phyloP scores from a whole-genome alignment of 108 stramenopile genomes.

The Skeletonema menzelii region DNA sequence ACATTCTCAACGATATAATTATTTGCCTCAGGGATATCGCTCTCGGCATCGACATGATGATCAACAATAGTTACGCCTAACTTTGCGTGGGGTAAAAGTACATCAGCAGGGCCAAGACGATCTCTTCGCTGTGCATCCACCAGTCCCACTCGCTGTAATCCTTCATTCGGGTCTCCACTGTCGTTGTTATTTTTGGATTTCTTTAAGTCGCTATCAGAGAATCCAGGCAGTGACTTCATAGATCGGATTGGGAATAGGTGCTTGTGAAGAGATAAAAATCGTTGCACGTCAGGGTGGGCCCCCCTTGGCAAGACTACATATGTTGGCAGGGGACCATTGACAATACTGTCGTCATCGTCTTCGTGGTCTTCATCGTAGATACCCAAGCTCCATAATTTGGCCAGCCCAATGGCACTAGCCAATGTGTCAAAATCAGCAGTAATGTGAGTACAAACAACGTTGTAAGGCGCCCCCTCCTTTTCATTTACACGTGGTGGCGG shows the following conservation, averaged over 20 bases:
- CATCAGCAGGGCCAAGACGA: slow-evolving; percentile 84
- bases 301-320: slow-evolving; percentile 94
- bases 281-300: slow-evolving; percentile 89
- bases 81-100: slow-evolving; percentile 73
- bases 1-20: slow-evolving; percentile 89
- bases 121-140: slow-evolving; percentile 91
- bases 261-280: slow-evolving; percentile 89
- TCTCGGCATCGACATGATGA: slow-evolving; percentile 90
- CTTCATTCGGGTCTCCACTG: slow-evolving; percentile 34
- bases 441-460: slow-evolving; percentile 88
- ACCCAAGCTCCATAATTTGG: slow-evolving; percentile 73
- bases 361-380: slow-evolving; percentile 28
- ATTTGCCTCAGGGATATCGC: slow-evolving; percentile 79
- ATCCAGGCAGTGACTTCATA: slow-evolving; percentile 67
- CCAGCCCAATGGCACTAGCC: slow-evolving; percentile 80
- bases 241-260: slow-evolving; percentile 90
- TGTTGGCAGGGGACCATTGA: slow-evolving; percentile 63
- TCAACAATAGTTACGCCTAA: slow-evolving; percentile 83
- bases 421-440: slow-evolving; percentile 91
- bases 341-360: slow-evolving; percentile 35
- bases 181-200: slow-evolving; percentile 46
- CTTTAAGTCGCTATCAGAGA: slow-evolving; percentile 45
- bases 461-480: slow-evolving; percentile 48
- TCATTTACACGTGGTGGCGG: slow-evolving; percentile 46
- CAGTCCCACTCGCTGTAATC: slow-evolving; percentile 78